Evolutionary conservation across 73 alveolate species (phyloP), one percentile per base, ranked within the genome.

Genomic region (Blepharisma japonicum): DNA sequence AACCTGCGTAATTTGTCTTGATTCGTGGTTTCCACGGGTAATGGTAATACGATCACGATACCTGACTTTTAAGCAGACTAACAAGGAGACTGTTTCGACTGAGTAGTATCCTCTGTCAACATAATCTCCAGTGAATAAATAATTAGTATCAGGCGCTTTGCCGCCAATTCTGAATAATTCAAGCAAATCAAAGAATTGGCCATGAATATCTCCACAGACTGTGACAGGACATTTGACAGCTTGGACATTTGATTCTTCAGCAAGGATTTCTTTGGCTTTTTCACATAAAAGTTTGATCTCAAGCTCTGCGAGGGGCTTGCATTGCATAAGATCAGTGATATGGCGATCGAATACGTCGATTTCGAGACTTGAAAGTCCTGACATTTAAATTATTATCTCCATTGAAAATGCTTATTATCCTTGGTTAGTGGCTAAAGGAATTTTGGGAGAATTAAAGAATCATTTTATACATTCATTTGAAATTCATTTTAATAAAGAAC

Each of bases 141-240:
- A 94, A 78, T 91, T 94, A 51, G 96, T 90, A 67, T 83, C 84
- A 20, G 97, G 96, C 53, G 80, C 61, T 7, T 77, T 56, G 45
- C 98, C 96, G 20, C 98, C 98, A 66, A 93, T 91, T 32, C 87
- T 85, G 83, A 90, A 93, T 53, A 93, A 74, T 91, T 93, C 98
- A 42, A 94, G 68, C 56, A 96, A 85, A 87, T 96, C 99, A 68
- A 92, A 95, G 90, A 86, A 96, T 77, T 96, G 98, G 55, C 99
- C 99, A 84, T 96, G 99, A 48, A 96, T 88, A 87, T 96, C 99
- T 39, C 99, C 98, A 81, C 98, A 96, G 68, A 95, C 94, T 53
- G 99, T 95, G 72, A 96, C 96, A 45, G 98, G 97, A n/a, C 88
- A 71, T 56, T 89, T 68, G 39, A 91, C 85, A 20, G 90, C 84